Evolutionary conservation across 805 yeast genomes (phyloP), one percentile per base, ranked within the genome.

Genomic region (Hanseniaspora clermontiae): DNA sequence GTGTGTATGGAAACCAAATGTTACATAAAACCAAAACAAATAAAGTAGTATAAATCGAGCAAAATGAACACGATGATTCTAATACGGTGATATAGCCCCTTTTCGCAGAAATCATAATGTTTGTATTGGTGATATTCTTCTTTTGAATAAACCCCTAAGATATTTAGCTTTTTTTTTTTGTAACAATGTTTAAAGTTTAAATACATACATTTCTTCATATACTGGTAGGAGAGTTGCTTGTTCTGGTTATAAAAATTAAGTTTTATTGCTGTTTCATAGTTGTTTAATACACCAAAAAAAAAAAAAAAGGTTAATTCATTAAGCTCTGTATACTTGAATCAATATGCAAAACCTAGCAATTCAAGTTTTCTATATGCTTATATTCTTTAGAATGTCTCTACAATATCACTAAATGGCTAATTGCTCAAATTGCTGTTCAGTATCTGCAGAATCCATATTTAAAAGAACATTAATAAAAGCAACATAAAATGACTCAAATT

Each of bases 401-500:
- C 36, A 32, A 9, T 3, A 46, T 46, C 31, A 46, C 17, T 39
- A 34, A 17, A 46, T 32, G 5, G 34, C 49, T n/a, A 46, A 32
- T 34, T 46, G 49, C 49, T 46, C 49, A 3, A 46, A 14, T 19
- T 46, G 49, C 37, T 51, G 49, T 17, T 43, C 43, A 2, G 34
- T 29, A 10, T 14, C 19, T 10, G 7, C 20, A 10, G 15, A 42
- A 19, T 53, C 51, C 11, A 47, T 34, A 9, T 46, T 19, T 3
- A 46, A 17, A n/a, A 53, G 14, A 31, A 46, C 32, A 34, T 53
- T 37, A 12, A 37, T 40, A 29, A 31, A 53, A 12, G 49, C 36
- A 9, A 43, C 49, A 24, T 53, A 53, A 39, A 53, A 46, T 12
- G 42, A 19, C 19, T 53, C 57, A 31, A 53, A 46, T 12, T 46